phyloP scores from a whole-genome alignment of 495 filamentous ascomycete species.

The Hypoxylon crocopeplum region DNA sequence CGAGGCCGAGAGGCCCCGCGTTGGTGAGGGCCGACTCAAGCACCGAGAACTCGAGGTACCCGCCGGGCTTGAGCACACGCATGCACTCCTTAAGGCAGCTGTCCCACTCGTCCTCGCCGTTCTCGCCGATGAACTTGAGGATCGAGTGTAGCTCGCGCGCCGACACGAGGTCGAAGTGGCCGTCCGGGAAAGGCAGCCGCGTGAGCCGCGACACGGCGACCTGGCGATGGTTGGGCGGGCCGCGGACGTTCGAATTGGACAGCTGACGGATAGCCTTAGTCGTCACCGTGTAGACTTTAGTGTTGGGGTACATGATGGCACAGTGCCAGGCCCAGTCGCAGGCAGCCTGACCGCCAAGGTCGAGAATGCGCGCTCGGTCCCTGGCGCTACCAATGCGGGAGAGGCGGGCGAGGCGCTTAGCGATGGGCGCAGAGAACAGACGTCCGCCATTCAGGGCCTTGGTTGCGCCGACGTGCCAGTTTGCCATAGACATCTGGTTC shows the following conservation, averaged over 20 bases:
- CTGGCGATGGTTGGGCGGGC: constrained; percentile 86
- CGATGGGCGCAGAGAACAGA: constrained; percentile 78
- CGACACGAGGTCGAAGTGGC: constrained; percentile 91
- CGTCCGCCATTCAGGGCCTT: constrained; percentile 81
- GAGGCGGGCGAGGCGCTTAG: constrained; percentile 61
- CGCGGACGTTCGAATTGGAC: constrained; percentile 73
- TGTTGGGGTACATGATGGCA: constrained; percentile 80
- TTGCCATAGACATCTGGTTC: constrained; percentile 72
- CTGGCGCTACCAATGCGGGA: constrained; percentile 56
- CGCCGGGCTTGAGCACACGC: constrained; percentile 90
- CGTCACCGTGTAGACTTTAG: constrained; percentile 84
- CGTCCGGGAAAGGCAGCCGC: constrained; percentile 83
- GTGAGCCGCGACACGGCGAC: constrained; percentile 76
- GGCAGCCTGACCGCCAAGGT: constrained; percentile 82
- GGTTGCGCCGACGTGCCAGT: constrained; percentile 82
- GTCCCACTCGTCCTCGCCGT: constrained; percentile 83
- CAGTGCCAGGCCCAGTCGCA: constrained; percentile 97
- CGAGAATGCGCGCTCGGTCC: constrained; percentile 73
- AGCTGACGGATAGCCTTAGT: constrained; percentile 68
- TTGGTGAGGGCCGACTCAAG: constrained; percentile 89
- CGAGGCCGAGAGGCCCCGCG: constrained; percentile 75
- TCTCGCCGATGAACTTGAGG: constrained; percentile 71
- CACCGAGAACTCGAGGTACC: constrained; percentile 87
- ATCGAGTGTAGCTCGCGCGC: constrained; percentile 85
- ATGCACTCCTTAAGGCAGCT: constrained; percentile 83